Evolutionary conservation across 768 basidiomycete species (phyloP), one percentile per base, ranked within the genome.

Genomic region (Phaeotremella skinneri): DNA sequence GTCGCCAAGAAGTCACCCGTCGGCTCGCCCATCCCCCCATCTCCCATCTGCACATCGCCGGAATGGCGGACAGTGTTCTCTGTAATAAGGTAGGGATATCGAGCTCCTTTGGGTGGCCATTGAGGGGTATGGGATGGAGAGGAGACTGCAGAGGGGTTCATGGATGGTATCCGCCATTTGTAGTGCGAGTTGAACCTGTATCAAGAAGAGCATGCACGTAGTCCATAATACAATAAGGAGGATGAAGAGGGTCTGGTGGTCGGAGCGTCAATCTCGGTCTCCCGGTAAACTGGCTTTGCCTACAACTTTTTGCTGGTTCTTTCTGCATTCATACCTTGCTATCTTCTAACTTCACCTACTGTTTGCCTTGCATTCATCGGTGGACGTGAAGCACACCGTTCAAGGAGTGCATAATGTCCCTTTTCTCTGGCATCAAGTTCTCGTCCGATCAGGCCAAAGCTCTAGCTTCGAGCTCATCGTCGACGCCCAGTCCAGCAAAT

Each of bases 391-490:
- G n/a, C n/a, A n/a, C n/a, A n/a, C n/a, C n/a, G n/a, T n/a, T n/a
- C n/a, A n/a, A n/a, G n/a, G n/a, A n/a, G n/a, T n/a, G n/a, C 34
- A 37, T 7, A 37, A 73, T 73, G 72, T 73, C 72, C n/a, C 59
- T 73, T 1, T 73, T 70, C 55, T 62, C 68, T 29, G 72, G 72
- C n/a, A 73, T 73, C 62, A 73, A 73, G 57, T 73, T 73, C 57
- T 23, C 57, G 6, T 29, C 50, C 37, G 30, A 47, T 21, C 54
- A 59, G 11, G 26, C 25, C 17, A 39, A 54, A 9, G 31, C 61
- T 30, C 13, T 42, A 51, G 52, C 50, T 47, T 32, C 52, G 9
- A 26, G 41, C 9, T 43, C 57, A 11, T 53, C 56, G n/a, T 30
- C 42, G 2, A n/a, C 26, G 6, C 51, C 29, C 14, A 34, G n/a